These are phyloP conservation scores for Grosmannia huntii DNA, from an alignment of 2,329 filamentous ascomycete genomes.

Conservation along the genomic window DNA sequence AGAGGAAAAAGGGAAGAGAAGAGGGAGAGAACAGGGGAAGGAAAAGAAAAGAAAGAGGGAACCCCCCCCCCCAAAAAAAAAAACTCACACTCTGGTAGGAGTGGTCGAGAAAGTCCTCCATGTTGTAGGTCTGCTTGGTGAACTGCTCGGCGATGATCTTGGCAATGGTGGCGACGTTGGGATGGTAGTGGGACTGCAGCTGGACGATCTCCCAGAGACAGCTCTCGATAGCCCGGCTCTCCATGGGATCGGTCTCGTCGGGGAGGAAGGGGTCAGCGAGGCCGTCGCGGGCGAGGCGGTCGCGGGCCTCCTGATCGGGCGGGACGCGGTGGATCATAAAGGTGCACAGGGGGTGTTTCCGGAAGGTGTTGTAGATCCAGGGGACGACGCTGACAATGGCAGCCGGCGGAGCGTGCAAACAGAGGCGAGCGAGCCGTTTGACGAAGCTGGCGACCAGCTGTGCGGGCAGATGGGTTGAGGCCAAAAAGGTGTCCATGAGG, in stretches of 20 bases:
- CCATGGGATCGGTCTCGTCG: slow-evolving; percentile 67
- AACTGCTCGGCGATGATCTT: slow-evolving; percentile 95
- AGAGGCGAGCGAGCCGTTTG: slow-evolving; percentile 76
- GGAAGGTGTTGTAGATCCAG: slow-evolving; percentile 91
- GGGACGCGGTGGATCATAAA: slow-evolving; percentile 87
- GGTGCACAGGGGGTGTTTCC: slow-evolving; percentile 76
- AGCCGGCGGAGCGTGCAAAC: slow-evolving; percentile 77
- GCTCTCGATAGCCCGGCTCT: slow-evolving; percentile 79
- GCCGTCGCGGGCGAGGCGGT: slow-evolving; percentile 44
- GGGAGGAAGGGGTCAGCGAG: slow-evolving; percentile 63
- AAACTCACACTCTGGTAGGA: slow-evolving; percentile 66
- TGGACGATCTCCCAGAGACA: slow-evolving; percentile 91
- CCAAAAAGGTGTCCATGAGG: slow-evolving; percentile 78
- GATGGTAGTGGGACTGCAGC: slow-evolving; percentile 86
- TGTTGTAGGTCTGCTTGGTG: slow-evolving; percentile 84
- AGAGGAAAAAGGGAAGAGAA: background rate
- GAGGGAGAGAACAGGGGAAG: slow-evolving; percentile 18
- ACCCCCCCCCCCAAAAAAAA: no score
- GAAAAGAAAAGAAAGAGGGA: slow-evolving; percentile 14
- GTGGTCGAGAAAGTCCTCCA: slow-evolving; percentile 97
- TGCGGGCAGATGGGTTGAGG: slow-evolving; percentile 83
- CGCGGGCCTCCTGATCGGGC: slow-evolving; percentile 39
- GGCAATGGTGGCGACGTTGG: slow-evolving; percentile 86
- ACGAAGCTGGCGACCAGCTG: slow-evolving; percentile 89
- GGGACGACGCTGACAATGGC: slow-evolving; percentile 82